Base-by-base conservation (phyloP, 2,329 filamentous ascomycete species). In the Hyphodiscus sp. region DNA sequence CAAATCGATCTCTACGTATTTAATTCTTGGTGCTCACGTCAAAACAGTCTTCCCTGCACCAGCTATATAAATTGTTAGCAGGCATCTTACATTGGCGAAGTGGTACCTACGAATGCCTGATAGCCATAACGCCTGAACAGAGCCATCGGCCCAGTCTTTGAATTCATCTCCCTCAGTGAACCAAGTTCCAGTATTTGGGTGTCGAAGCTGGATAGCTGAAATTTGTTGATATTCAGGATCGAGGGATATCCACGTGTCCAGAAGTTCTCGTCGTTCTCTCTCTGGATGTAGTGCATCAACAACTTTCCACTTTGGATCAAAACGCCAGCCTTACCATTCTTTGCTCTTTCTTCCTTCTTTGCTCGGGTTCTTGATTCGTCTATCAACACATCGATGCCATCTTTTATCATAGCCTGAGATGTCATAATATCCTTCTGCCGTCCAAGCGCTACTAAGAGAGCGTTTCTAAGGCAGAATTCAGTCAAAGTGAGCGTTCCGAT, bases 41-140 rank as follows among this genome's bases (percentile, higher is more conserved):
- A 63, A 45, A 20, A 61, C 41, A 1, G 57, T 62, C 46, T 61
- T 63, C 11, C 61, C 57, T 2, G 61, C 57, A 8, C 58, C 55
- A 23, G 60, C 55, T n/a, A n/a, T n/a, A n/a, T n/a, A n/a, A n/a
- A n/a, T n/a, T 60, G 38, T 7, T 33, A 6, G 48, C 16, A 30
- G 2, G 16, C 16, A 11, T 38, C 9, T 26, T 19, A 18, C 15
- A 20, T 33, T 8, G n/a, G 15, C 9, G 8, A 19, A 23, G 2
- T 33, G 1, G 1, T 20, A 41, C 58, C 43, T 54, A 61, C 58
- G 49, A 33, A 63, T 63, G 7, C 58, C 58, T 49, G 56, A 30
- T 6, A 62, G 10, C 60, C 60, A 63, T 15, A 62, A 26, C 10
- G 57, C 58, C 1, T 55, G 45, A n/a, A 47, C 26, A 20, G 50